Base-by-base conservation (phyloP, 257 asterid genomes). In the Ligustrum vulgare region DNA sequence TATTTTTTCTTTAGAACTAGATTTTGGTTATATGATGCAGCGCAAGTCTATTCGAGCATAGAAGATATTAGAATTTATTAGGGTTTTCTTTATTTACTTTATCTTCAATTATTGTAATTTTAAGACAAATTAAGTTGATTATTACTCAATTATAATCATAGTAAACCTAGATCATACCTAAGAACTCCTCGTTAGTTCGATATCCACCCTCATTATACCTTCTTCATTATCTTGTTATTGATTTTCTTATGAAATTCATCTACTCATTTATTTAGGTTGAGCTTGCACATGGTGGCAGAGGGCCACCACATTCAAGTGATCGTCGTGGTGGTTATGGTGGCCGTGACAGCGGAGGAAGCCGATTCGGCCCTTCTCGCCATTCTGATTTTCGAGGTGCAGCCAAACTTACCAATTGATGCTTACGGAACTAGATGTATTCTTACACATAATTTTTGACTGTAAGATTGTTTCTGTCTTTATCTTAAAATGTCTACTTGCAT, bases 231-330 rank as follows among this genome's bases (percentile, higher is more conserved):
- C 9, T 37, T 56, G 54, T 73, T 7, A 4, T 28, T n/a, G 18
- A 20, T 73, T 54, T 32, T 16, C 71, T 65, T 32, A 25, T 80
- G 23, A 72, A 69, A 70, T 23, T 9, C 60, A 32, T 70, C 28
- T 82, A 56, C 32, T 65, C 5, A 70, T 82, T 23, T 78, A 73
- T 66, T 32, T 70, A 92, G 97, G 97, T 93, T 76, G 98, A 93
- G 86, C 92, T 93, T 84, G 97, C 97, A 16, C 96, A 95, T 84
- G 99, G 99, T 41, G 98, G 99, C 70, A 86, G 99, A 82, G 98
- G 99, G 33, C 91, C 89, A 72, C 86, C 99, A 20, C 91, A 94
- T 72, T 93, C 98, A 35, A 85, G 93, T 83, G 98, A 93, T 71
- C 98, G 98, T 23, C 91, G 97, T 64, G 86, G 97, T 82, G 89